These are phyloP conservation scores for Cytospora paraplurivora DNA, from an alignment of 2,329 filamentous ascomycete genomes.

Conservation along the genomic window DNA sequence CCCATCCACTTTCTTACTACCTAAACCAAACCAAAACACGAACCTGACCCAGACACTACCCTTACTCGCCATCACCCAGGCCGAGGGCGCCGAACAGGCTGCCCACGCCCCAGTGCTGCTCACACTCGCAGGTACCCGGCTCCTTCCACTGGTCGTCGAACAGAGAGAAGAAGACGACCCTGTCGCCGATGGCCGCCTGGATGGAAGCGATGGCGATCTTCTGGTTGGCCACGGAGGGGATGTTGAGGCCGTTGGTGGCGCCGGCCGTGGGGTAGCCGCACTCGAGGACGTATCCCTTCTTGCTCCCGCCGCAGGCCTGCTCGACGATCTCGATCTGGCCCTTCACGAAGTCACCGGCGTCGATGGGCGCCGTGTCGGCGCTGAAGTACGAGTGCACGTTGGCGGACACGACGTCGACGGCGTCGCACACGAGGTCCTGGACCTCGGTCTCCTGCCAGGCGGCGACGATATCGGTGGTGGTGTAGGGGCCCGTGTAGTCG, in stretches of 20 bases:
- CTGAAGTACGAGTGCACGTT: conserved; percentile 98
- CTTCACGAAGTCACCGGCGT: conserved; percentile 76
- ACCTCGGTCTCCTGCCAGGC: conserved; percentile 69
- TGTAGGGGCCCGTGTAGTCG: conserved; percentile 72
- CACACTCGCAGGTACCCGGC: conserved; percentile 67
- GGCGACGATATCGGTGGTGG: conserved; percentile 84
- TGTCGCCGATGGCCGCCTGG: conserved; percentile 62
- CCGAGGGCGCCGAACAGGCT: conserved; percentile 45
- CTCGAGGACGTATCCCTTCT: conserved; percentile 81
- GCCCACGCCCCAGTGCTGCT: conserved; percentile 77
- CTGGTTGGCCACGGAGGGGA: conserved; percentile 70
- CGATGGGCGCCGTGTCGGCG: conserved; percentile 58
- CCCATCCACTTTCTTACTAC: neutral
- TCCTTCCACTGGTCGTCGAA: conserved; percentile 82
- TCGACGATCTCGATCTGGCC: conserved; percentile 72
- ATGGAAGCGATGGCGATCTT: conserved; percentile 72
- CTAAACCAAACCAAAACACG: neutral
- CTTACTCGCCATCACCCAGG: conserved; percentile 15
- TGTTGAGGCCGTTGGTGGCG: conserved; percentile 68
- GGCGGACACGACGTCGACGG: conserved; percentile 76
- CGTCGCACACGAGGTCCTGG: conserved; percentile 63
- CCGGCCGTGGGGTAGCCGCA: conserved; percentile 83
- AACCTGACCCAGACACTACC: neutral
- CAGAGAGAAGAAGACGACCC: conserved; percentile 80
- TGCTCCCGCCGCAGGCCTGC: conserved; percentile 64